These are phyloP conservation scores for Russula virescens DNA, from an alignment of 768 basidiomycete genomes.

Conservation along the genomic window DNA sequence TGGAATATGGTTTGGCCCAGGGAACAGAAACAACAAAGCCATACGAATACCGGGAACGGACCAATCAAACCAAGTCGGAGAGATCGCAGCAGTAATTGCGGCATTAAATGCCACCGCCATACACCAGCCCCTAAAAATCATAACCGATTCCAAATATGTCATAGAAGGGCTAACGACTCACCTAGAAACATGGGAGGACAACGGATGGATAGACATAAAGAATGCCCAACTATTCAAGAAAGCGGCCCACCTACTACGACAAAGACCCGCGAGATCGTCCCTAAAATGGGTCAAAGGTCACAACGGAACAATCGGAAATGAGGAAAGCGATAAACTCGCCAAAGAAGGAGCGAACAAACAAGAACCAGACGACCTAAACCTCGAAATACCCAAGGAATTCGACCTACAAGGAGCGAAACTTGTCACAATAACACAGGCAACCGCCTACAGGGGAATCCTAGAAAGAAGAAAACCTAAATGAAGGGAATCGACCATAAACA, in stretches of 20 bases:
- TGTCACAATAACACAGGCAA: too few relatives aligned
- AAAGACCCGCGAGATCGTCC: constrained; percentile 18
- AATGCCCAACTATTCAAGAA: constrained; percentile 24
- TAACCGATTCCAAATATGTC: constrained; percentile 25
- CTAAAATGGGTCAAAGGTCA: constrained; percentile 31
- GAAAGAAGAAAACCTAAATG: too few relatives aligned
- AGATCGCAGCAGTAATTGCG: background rate
- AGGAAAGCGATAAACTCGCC: too few relatives aligned
- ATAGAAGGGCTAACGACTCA: too few relatives aligned
- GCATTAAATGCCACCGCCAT: background rate
- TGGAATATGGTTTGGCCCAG: too few relatives aligned
- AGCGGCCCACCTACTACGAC: constrained; percentile 13
- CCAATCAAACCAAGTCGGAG: constrained; percentile 5
- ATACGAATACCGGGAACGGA: background rate
- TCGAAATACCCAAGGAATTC: too few relatives aligned
- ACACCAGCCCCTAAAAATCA: background rate
- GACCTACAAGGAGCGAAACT: too few relatives aligned
- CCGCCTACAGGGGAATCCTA: too few relatives aligned
- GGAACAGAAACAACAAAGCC: background rate
- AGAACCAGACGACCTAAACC: too few relatives aligned
- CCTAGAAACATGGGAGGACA: constrained; percentile 28
- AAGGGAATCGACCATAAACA: too few relatives aligned
- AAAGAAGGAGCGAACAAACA: constrained; percentile 3
- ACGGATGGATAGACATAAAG: constrained; percentile 25
- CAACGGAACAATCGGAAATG: too few relatives aligned